Conservation (phyloP, 2,329 filamentous ascomycete species). For the Monilinia fructicola region DNA sequence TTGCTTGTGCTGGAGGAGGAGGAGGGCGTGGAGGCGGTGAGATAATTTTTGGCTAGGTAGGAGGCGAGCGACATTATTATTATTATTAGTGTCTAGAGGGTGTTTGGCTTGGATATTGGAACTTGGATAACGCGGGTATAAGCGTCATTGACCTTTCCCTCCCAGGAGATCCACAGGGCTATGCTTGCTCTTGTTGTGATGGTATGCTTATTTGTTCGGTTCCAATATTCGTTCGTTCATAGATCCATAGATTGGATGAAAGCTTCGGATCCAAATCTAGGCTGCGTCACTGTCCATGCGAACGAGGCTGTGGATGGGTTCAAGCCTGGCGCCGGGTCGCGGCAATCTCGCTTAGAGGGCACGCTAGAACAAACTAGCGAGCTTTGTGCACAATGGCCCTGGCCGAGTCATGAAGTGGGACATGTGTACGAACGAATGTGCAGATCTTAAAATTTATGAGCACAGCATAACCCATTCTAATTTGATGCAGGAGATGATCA, state of each 20-base stretch:
- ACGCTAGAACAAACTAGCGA: background rate
- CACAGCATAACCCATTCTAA: background rate
- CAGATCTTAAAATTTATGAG: slow-evolving; percentile 4
- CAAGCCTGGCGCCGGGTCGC: background rate
- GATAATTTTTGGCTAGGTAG: slow-evolving; percentile 90
- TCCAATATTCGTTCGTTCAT: background rate
- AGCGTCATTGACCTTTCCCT: no score
- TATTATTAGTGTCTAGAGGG: background rate
- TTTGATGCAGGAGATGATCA: background rate
- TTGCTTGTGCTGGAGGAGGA: slow-evolving; percentile 56
- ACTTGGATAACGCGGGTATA: background rate
- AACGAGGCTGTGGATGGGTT: slow-evolving; percentile 14
- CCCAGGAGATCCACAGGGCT: no score
- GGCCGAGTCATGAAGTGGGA: slow-evolving; percentile 3
- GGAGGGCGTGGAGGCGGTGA: slow-evolving; percentile 63
- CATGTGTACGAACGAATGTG: background rate
- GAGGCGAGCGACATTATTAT: slow-evolving; percentile 67
- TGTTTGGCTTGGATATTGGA: background rate
- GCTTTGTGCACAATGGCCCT: background rate
- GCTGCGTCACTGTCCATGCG: background rate
- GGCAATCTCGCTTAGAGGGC: background rate
- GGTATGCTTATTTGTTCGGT: background rate
- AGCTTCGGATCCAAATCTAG: background rate
- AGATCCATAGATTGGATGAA: background rate
- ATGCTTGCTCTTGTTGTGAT: background rate